Evolutionary conservation across 192 early-diverging fungal species (phyloP).

Genomic region (Phlyctochytrium bullatum): DNA sequence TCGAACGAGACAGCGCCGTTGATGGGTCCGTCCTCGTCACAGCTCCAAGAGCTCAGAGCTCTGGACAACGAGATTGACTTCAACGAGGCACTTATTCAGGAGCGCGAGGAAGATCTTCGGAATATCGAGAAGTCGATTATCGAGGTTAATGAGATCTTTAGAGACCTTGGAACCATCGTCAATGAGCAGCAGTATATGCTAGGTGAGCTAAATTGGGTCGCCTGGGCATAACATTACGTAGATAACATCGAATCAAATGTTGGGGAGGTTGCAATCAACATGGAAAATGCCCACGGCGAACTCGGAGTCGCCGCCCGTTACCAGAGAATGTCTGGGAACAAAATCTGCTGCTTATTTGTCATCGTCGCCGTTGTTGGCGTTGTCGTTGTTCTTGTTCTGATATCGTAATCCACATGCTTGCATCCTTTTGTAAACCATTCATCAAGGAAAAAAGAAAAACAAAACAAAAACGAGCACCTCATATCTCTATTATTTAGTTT

Average conservation of each 20-base stretch:
- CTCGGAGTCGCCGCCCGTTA: constrained; percentile 75
- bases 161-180: constrained; percentile 94
- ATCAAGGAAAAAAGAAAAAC: too few species aligned
- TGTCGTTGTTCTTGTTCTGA: constrained; percentile 55
- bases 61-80: constrained; percentile 91
- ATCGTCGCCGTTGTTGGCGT: constrained; percentile 72
- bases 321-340: constrained; percentile 74
- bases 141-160: constrained; percentile 96
- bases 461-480: too few species aligned
- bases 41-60: constrained; percentile 30
- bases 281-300: constrained; percentile 77
- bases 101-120: constrained; percentile 89
- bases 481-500: too few species aligned
- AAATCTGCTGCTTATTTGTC: constrained; percentile 80
- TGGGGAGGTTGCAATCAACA: constrained; percentile 72
- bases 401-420: too few species aligned
- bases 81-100: constrained; percentile 90
- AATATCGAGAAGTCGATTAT: constrained; percentile 91
- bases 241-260: constrained; percentile 97
- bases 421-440: too few species aligned
- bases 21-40: constrained; percentile 52
- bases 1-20: constrained; percentile 63
- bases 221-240: constrained; percentile 23
- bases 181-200: constrained; percentile 93
- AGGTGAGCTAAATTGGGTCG: constrained; percentile 47